Conservation (phyloP, 1,284 basidiomycete species). For the Taiwanofungus camphoratus region DNA sequence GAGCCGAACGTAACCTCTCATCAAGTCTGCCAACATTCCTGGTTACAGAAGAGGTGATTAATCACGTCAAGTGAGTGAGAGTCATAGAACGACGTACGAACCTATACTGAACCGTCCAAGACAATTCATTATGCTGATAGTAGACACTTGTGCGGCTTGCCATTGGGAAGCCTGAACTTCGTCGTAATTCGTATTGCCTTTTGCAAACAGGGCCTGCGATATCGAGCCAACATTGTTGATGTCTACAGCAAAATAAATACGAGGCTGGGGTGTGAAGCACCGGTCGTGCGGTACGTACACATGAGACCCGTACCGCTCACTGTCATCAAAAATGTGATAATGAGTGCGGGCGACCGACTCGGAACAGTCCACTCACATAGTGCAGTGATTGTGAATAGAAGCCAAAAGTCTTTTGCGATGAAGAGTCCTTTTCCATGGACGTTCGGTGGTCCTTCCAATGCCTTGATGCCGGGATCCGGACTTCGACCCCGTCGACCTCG, state of each 20-base stretch:
- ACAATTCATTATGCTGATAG: constrained; percentile 83
- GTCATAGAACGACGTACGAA: constrained; percentile 15
- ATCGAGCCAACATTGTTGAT: constrained; percentile 97
- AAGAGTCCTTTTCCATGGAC: constrained; percentile 46
- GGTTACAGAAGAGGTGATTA: background rate
- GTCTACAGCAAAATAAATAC: constrained; percentile 42
- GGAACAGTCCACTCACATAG: constrained; percentile 46
- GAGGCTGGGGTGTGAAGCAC: too few relatives aligned
- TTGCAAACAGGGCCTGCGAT: constrained; percentile 76
- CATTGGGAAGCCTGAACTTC: constrained; percentile 61
- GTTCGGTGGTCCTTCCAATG: constrained; percentile 28
- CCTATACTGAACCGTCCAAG: constrained; percentile 77
- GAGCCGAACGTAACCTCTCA: constrained; percentile 50
- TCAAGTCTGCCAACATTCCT: constrained; percentile 73
- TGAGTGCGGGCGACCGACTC: background rate
- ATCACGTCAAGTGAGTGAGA: too few relatives aligned
- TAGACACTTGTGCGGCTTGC: constrained; percentile 85
- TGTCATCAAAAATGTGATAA: constrained; percentile 23
- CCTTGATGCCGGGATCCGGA: constrained; percentile 8
- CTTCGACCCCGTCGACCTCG: constrained; percentile 8
- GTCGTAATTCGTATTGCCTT: constrained; percentile 60
- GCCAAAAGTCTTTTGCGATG: constrained; percentile 61
- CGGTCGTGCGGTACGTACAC: constrained; percentile 43
- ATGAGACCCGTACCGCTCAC: constrained; percentile 87
- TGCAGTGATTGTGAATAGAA: constrained; percentile 67